Percentiles rank a stretch among this genome's conserved stretches.
Evolutionary conservation across 345 rosid genomes (phyloP).

Genomic region (Crucihimalaya himalaica): DNA sequence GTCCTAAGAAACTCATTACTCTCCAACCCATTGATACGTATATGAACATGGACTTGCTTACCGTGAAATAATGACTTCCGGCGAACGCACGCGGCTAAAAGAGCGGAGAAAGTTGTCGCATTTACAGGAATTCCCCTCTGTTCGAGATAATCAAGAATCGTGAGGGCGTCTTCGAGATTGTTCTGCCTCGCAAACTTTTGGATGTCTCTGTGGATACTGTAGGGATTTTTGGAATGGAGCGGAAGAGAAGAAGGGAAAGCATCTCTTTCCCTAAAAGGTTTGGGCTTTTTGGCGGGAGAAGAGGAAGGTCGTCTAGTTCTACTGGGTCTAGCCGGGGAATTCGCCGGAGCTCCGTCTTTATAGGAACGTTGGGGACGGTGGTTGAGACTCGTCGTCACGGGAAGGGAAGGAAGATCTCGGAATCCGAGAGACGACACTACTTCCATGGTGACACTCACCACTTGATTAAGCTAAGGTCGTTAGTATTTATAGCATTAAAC

Average conservation of each 20-base stretch:
- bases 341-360: slow-evolving; percentile 24
- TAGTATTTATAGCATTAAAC: background rate
- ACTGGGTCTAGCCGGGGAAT: slow-evolving; percentile 22
- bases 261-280: slow-evolving; percentile 53
- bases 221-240: slow-evolving; percentile 60
- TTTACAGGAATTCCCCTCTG: slow-evolving; percentile 78
- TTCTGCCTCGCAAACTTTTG: slow-evolving; percentile 61
- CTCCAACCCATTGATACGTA: slow-evolving; percentile 70
- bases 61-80: slow-evolving; percentile 57
- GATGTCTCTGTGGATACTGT: slow-evolving; percentile 62
- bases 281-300: slow-evolving; percentile 37
- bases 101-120: slow-evolving; percentile 68
- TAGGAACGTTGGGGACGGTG: slow-evolving; percentile 24
- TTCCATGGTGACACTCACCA: slow-evolving; percentile 30
- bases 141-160: slow-evolving; percentile 66
- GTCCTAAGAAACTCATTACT: slow-evolving; percentile 64
- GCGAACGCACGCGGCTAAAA: slow-evolving; percentile 73
- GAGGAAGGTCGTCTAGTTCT: slow-evolving; percentile 31
- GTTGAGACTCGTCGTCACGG: slow-evolving; percentile 1
- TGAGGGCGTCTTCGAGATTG: slow-evolving; percentile 73
- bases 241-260: slow-evolving; percentile 70
- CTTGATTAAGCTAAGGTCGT: background rate
- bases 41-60: slow-evolving; percentile 60
- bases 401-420: slow-evolving; percentile 36
- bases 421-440: slow-evolving; percentile 39